Evolutionary conservation across 768 basidiomycete species (phyloP).

Genomic region (Solioccasus polychromus): DNA sequence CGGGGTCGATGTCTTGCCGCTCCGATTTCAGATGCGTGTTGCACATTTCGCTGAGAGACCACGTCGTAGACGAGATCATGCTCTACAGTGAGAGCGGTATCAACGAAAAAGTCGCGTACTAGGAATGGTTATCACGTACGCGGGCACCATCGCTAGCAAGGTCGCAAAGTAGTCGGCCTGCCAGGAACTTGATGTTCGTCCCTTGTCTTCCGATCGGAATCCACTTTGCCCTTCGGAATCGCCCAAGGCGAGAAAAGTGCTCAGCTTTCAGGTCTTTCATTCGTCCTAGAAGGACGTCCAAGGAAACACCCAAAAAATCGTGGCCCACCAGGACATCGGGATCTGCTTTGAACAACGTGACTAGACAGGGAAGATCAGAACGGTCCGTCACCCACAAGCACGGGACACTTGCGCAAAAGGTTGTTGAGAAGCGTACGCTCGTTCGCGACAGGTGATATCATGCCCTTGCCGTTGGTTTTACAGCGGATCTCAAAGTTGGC

Average conservation of each 20-base stretch:
- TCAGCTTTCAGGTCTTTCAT: constrained; percentile 89
- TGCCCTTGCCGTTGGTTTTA: constrained; percentile 58
- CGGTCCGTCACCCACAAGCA: background rate
- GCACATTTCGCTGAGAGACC: constrained; percentile 98
- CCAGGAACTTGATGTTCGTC: constrained; percentile 77
- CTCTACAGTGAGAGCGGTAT: constrained; percentile 52
- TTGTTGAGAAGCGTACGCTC: constrained; percentile 85
- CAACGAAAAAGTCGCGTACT: background rate
- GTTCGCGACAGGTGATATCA: constrained; percentile 70
- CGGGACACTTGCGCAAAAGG: constrained; percentile 58
- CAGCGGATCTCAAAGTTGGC: constrained; percentile 74
- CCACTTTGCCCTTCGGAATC: constrained; percentile 84
- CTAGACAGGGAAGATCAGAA: constrained; percentile 33
- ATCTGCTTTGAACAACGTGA: constrained; percentile 78
- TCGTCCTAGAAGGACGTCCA: constrained; percentile 88
- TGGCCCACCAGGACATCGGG: constrained; percentile 95
- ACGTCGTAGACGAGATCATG: constrained; percentile 97
- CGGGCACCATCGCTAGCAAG: constrained; percentile 93
- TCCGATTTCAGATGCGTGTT: constrained; percentile 80
- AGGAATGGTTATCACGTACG: constrained; percentile 41
- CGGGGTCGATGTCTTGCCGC: constrained; percentile 92
- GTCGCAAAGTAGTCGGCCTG: constrained; percentile 87
- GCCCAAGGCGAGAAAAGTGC: constrained; percentile 91
- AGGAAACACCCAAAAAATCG: constrained; percentile 85
- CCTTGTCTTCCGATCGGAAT: constrained; percentile 80